Base-by-base conservation (phyloP, 2,329 filamentous ascomycete species). In the Berkeleyomyces basicola region DNA sequence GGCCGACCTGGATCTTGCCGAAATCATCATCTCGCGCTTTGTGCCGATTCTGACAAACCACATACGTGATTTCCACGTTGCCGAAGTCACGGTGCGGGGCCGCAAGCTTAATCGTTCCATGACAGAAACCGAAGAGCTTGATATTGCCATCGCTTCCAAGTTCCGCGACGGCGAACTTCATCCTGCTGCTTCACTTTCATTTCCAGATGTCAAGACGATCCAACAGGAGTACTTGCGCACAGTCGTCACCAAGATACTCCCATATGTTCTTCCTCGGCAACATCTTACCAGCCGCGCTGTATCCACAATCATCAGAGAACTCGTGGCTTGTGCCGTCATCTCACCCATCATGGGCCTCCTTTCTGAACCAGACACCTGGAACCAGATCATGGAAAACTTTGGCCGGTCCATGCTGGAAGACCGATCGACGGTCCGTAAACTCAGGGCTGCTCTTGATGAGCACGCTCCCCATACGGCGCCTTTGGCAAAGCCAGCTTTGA, bases 301-400 rank as follows among this genome's bases (percentile, higher is more conserved):
- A 6, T 83, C 82, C 40, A 86, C 86, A 43, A 77, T 99, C 61
- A 81, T 96, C 65, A 85, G 88, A 68, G 95, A 99, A 74, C 86
- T 99, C 65, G 83, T 96, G n/a, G 80, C 90, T 31, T 96, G 93
- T 72, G 89, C 90, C n/a, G 85, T 99, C 46, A 76, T 99, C 44
- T 85, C 84, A 49, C 93, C 93, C 0, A 76, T 95, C 31, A 79
- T 96, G 70, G 84, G 86, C 68, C 77, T 90, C 66, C 76, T 99
- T 16, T 83, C 88, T 4, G 92, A 99, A 68, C 91, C 95, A 1
- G 95, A 99, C 74, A 95, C 87, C 7, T 99, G 92, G 92, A 97
- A 99, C 69, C 91, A 96, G 72, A 74, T 96, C 65, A 90, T 97
- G 79, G 92, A 97, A 73, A 91, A 86, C 63, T 90, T 86, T 73